Base-by-base conservation (phyloP, 331 rosid species). In the Prunus yedoensis region DNA sequence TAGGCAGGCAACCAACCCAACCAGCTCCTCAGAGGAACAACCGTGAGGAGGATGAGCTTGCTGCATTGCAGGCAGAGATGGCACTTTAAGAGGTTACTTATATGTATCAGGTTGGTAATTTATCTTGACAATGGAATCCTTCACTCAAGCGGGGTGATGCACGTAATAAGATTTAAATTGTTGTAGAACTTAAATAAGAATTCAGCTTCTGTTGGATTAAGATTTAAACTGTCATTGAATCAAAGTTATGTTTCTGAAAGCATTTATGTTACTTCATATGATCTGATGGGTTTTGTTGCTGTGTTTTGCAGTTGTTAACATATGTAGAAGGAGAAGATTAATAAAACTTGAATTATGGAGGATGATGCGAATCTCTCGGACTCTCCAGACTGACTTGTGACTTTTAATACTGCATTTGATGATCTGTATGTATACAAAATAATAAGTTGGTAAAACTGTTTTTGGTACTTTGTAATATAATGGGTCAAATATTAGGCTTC, bases 51-150 rank as follows among this genome's bases (percentile, higher is more conserved):
- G 98, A 91, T 74, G 98, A 94, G 82, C 86, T 94, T 62, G 97
- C 97, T 68, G 98, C 98, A 51, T 80, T 94, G 79, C 98, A 91
- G 87, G 97, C 97, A 67, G 98, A 94, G 91, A 91, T 94, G 98
- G 97, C 97, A 14, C 97, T 94, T 71, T 94, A 83, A 90, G 83
- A 32, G 35, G 68, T 60, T 43, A 10, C 46, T 20, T 60, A 17
- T 9, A n/a, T 51, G 38, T 60, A 46, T 60, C 16, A 32, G 35
- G 68, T 65, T 59, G 77, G 47, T 73, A 14, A 45, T 25, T 25
- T 73, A n/a, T 43, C 30, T 59, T 25, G 58, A 21, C 35, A 35
- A 11, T 54, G 21, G 20, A 21, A 15, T 30, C 65, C 45, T 0
- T 32, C 41, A 35, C 41, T 35, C 41, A 35, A 35, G 41, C 41